Percentiles rank a stretch among this genome's conserved stretches.
Evolutionary conservation across 2,329 filamentous ascomycete species (phyloP).

Genomic region (Apiospora arundinis): DNA sequence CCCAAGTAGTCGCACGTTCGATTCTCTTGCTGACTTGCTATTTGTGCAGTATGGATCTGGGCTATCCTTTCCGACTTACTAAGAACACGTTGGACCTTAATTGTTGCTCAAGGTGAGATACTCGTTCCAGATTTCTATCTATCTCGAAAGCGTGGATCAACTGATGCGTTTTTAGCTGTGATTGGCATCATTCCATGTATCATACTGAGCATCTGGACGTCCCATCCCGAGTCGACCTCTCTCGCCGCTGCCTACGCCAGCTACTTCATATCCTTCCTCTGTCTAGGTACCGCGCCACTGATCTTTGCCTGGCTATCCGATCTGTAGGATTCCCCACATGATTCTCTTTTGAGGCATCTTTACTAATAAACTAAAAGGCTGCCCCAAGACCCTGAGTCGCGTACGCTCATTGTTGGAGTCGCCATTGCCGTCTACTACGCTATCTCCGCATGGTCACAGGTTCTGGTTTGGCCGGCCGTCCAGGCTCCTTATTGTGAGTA

Average conservation of each 20-base stretch:
- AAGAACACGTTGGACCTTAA: slow-evolving; percentile 56
- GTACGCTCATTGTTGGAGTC: slow-evolving; percentile 55
- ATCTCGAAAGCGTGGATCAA: neutral
- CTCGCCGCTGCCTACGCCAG: slow-evolving; percentile 56
- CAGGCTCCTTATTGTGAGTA: slow-evolving; percentile 55
- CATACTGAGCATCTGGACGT: slow-evolving; percentile 61
- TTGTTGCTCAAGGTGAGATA: slow-evolving; percentile 49
- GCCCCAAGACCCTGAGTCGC: slow-evolving; percentile 56
- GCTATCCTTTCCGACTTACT: slow-evolving; percentile 57
- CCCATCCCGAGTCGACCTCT: slow-evolving; percentile 48
- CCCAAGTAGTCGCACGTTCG: slow-evolving; percentile 17
- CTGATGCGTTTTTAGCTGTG: slow-evolving; percentile 33
- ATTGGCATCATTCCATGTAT: slow-evolving; percentile 56
- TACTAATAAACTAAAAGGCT: slow-evolving; percentile 28
- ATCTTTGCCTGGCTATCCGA: slow-evolving; percentile 61
- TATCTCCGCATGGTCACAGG: slow-evolving; percentile 57
- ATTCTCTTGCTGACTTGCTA: neutral
- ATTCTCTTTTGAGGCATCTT: neutral
- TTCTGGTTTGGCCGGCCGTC: slow-evolving; percentile 57
- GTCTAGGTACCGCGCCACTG: slow-evolving; percentile 56
- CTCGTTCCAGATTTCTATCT: neutral
- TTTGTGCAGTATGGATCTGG: slow-evolving; percentile 56
- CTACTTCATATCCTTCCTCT: slow-evolving; percentile 57
- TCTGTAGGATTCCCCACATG: slow-evolving; percentile 35
- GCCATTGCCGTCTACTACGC: slow-evolving; percentile 57